phyloP scores from a whole-genome alignment of 2,329 filamentous ascomycete genomes.

The Lecanicillium sp. region DNA sequence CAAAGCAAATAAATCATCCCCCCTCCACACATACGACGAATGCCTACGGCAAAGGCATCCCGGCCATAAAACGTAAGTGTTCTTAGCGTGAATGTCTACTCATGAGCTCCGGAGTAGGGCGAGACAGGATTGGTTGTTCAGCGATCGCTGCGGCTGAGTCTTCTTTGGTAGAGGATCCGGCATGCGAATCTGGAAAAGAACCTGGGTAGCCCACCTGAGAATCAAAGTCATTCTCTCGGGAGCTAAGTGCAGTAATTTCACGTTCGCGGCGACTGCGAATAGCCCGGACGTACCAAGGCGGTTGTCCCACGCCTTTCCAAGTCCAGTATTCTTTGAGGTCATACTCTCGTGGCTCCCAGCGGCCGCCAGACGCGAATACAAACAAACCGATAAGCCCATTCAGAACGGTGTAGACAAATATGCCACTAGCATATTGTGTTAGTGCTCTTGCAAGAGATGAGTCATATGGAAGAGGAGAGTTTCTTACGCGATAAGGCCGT shows the following conservation, averaged over 20 bases:
- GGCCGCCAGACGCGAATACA: conserved; percentile 33
- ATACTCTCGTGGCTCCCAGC: conserved; percentile 41
- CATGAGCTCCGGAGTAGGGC: conserved; percentile 8
- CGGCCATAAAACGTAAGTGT: too few species aligned
- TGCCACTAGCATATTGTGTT: conserved; percentile 28
- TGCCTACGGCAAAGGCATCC: conserved; percentile 3
- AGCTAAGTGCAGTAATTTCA: not conserved
- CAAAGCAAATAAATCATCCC: not conserved
- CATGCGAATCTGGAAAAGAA: conserved; percentile 9
- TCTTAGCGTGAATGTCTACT: conserved; percentile 1
- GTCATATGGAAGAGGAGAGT: too few species aligned
- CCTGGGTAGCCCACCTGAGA: conserved; percentile 3
- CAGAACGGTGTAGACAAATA: conserved; percentile 47
- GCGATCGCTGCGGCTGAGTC: conserved; percentile 8
- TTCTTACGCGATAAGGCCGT: conserved; percentile 64
- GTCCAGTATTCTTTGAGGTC: conserved; percentile 50
- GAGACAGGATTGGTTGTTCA: conserved; percentile 13
- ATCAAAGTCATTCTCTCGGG: conserved; percentile 3
- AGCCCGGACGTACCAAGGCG: conserved; percentile 40
- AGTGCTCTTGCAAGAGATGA: conserved; percentile 2
- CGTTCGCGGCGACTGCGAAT: conserved; percentile 14
- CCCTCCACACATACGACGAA: conserved; percentile 6
- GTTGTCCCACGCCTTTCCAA: conserved; percentile 39
- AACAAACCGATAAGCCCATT: conserved; percentile 38
- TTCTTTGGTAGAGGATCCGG: conserved; percentile 17